These are phyloP conservation scores for Calonectria fujianensis DNA, from an alignment of 2,329 filamentous ascomycete species.

Conservation along the genomic window DNA sequence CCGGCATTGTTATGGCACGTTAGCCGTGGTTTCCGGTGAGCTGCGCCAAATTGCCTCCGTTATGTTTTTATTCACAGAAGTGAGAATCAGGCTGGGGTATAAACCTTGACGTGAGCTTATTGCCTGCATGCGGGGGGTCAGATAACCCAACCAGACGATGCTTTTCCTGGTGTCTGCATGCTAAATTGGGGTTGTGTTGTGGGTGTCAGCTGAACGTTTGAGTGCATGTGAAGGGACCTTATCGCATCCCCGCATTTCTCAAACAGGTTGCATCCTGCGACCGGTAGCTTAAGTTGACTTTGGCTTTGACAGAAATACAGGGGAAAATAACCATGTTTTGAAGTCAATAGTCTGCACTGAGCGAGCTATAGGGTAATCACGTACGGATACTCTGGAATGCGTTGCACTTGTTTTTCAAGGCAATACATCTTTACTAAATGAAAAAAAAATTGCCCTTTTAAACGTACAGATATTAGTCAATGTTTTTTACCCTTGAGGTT, in stretches of 20 bases:
- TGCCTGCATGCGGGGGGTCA: not conserved
- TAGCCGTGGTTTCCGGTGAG: too few relatives aligned
- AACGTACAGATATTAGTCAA: too few relatives aligned
- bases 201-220: not conserved
- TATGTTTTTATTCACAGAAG: not conserved
- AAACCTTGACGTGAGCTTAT: not conserved
- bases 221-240: not conserved
- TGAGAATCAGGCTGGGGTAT: not conserved
- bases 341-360: not conserved
- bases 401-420: not conserved
- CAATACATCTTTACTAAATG: too few relatives aligned
- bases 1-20: not conserved
- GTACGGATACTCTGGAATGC: not conserved
- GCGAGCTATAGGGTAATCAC: not conserved
- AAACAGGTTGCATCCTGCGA: not conserved
- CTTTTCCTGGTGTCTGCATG: not conserved
- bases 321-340: not conserved
- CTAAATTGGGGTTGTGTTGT: not conserved
- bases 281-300: not conserved
- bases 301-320: not conserved
- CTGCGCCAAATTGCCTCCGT: not conserved
- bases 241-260: not conserved
- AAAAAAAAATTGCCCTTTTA: too few relatives aligned
- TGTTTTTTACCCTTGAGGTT: too few relatives aligned
- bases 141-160: not conserved